Evolutionary conservation across 2,329 filamentous ascomycete genomes (phyloP).

Genomic region (Paraconiothyrium sp.): DNA sequence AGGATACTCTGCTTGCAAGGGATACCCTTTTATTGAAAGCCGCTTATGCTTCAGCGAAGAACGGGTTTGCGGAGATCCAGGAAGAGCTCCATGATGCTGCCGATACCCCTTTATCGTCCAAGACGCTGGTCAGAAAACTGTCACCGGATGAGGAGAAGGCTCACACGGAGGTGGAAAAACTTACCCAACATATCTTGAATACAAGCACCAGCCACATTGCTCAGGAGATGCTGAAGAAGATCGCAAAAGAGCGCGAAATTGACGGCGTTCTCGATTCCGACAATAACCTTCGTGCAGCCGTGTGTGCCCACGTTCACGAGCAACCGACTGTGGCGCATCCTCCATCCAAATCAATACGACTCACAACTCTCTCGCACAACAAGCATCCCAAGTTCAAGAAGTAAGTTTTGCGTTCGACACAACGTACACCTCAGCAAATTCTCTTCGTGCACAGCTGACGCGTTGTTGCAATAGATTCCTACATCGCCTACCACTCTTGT

Average conservation of each 20-base stretch:
- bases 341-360: constrained; percentile 58
- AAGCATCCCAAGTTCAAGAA: constrained; percentile 52
- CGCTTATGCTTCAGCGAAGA: constrained; percentile 40
- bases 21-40: constrained; percentile 59
- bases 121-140: constrained; percentile 54
- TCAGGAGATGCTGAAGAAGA: constrained; percentile 32
- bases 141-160: constrained; percentile 58
- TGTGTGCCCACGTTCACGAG: constrained; percentile 59
- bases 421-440: not conserved
- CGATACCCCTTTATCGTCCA: constrained; percentile 41
- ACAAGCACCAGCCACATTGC: constrained; percentile 44
- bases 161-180: constrained; percentile 53
- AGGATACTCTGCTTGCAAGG: constrained; percentile 53
- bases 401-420: not conserved
- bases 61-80: constrained; percentile 24
- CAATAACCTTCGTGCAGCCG: constrained; percentile 60
- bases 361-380: constrained; percentile 59
- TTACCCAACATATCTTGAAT: constrained; percentile 47
- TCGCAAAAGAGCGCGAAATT: constrained; percentile 38
- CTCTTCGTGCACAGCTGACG: not conserved
- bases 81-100: constrained; percentile 31
- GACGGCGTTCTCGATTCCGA: constrained; percentile 47
- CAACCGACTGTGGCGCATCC: constrained; percentile 61
- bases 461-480: constrained; percentile 43
- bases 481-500: constrained; percentile 61